Base-by-base conservation (phyloP, 1,284 basidiomycete genomes). In the Apiotrichum domesticum region DNA sequence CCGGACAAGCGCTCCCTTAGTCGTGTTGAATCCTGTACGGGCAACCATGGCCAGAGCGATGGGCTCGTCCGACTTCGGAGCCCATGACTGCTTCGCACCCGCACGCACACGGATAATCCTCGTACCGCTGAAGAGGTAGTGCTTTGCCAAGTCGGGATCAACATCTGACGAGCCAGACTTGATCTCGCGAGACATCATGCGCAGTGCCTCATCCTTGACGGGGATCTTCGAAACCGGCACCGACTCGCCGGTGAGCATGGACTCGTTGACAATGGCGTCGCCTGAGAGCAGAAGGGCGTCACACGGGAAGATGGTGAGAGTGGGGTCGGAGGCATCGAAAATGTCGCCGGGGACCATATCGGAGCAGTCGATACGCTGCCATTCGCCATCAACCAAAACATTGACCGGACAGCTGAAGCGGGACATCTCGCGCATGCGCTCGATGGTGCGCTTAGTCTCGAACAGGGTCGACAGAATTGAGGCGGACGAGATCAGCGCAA, bases 11-110 rank as follows among this genome's bases (percentile, higher is more conserved):
- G 95, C 89, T 35, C 96, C 96, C 77, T 98, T 98, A 10, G 96
- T 98, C 3, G 96, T 99, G 73, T 90, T 91, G 78, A 98, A 98
- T 0, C 91, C 92, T 51, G 92, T 97, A 44, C 94, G 81, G n/a
- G 88, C 85, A 3, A 98, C 92, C 73, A 98, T 79, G 1, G 87
- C 96, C 57, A 94, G 76, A 0, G 95, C 90, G 13, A 88, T 84
- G 10, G 80, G 79, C 35, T 81, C 82, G 10, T 79, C 75, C 44
- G 79, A 80, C 47, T 67, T 69, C 1, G 67, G 72, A 35, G 66
- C 61, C 82, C 82, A 66, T 83, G 54, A 59, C 80, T 21, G 72
- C 58, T 66, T 59, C 8, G 80, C 71, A 34, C 82, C 81, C 14
- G 86, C 86, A 60, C 95, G 82, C n/a, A 98, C 85, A 13, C 96